phyloP scores from a whole-genome alignment of 768 basidiomycete genomes.

The Phlegmacium glaucopus region DNA sequence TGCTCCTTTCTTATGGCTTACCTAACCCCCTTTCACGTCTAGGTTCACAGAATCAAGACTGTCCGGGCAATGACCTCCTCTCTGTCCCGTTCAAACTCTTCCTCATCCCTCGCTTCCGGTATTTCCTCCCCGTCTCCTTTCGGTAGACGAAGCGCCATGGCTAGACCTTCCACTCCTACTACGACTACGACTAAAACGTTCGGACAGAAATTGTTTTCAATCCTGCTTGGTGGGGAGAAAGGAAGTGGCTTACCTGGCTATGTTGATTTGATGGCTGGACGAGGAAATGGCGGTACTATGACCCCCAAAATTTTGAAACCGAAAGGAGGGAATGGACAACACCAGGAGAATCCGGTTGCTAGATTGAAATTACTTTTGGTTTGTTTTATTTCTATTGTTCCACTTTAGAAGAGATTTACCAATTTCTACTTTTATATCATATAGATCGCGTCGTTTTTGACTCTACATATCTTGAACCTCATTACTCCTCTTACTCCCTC shows the following conservation, averaged over 20 bases:
- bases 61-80: constrained; percentile 47
- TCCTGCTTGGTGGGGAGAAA: constrained; percentile 33
- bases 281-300: not conserved
- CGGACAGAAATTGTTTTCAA: too few relatives aligned
- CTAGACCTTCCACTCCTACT: constrained; percentile 21
- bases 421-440: not conserved
- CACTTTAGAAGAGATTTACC: not conserved
- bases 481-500: constrained; percentile 81
- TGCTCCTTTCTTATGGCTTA: not conserved
- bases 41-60: constrained; percentile 72
- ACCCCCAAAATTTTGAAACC: constrained; percentile 9
- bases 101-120: constrained; percentile 23
- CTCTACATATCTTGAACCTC: constrained; percentile 88
- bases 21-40: constrained; percentile 1
- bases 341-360: constrained; percentile 78
- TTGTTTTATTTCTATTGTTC: constrained; percentile 22
- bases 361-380: constrained; percentile 86
- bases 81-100: constrained; percentile 31
- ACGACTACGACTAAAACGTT: constrained; percentile 1
- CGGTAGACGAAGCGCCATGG: constrained; percentile 28
- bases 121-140: constrained; percentile 13
- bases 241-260: constrained; percentile 34
- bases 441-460: constrained; percentile 87
- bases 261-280: constrained; percentile 5
- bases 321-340: constrained; percentile 31